These are phyloP conservation scores for Chenopodium suecicum DNA, from an alignment of 148 eudicot species.

Conservation along the genomic window DNA sequence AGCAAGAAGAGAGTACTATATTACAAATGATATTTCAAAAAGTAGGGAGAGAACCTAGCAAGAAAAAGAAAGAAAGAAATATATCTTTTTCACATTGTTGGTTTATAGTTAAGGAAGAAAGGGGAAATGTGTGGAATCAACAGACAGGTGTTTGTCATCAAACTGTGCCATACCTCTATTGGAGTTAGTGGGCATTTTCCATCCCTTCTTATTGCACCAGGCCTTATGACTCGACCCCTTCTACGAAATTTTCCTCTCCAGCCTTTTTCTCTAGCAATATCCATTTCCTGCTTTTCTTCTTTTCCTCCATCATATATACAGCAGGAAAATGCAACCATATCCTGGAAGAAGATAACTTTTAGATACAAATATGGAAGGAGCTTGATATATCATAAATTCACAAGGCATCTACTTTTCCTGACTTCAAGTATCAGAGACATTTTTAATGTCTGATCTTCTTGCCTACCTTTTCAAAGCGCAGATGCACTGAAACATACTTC, in stretches of 20 bases:
- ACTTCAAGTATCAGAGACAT: not conserved
- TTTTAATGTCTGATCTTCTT: not conserved
- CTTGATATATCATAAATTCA: not conserved
- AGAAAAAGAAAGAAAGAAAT: not conserved
- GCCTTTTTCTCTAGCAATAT: slow-evolving; percentile 90
- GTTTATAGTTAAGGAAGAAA: not conserved
- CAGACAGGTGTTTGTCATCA: not conserved
- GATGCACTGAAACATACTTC: slow-evolving; percentile 88
- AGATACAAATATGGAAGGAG: not conserved
- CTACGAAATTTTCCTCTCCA: slow-evolving; percentile 95
- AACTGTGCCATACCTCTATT: slow-evolving; percentile 61
- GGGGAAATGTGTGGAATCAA: not conserved
- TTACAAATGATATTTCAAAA: not conserved
- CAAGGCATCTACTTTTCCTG: slow-evolving; percentile 6
- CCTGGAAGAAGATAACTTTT: slow-evolving; percentile 45
- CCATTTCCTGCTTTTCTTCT: slow-evolving; percentile 92
- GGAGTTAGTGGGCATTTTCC: slow-evolving; percentile 99
- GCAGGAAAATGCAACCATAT: slow-evolving; percentile 99
- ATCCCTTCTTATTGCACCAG: slow-evolving; percentile 85
- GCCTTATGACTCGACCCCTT: slow-evolving; percentile 83
- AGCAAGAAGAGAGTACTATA: not conserved
- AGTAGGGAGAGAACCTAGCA: not conserved
- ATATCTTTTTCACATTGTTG: not conserved
- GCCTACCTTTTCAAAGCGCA: slow-evolving; percentile 91
- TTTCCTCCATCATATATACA: slow-evolving; percentile 96